Evolutionary conservation across 192 early-diverging fungal species (phyloP).

Genomic region (Umbelopsis ramanniana): DNA sequence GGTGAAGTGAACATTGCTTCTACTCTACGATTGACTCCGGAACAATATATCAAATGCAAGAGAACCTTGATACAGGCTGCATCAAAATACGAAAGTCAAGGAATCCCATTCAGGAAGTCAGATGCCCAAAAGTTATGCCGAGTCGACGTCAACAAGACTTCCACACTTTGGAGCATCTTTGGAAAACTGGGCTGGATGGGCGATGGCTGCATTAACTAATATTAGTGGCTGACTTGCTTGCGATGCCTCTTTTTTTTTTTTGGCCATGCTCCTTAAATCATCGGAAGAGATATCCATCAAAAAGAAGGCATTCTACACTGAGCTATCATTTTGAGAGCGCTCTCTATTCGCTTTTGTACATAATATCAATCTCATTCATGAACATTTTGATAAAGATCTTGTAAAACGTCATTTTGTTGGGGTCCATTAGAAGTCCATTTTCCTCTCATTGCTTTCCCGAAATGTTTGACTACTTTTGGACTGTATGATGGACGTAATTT

Average conservation of each 20-base stretch:
- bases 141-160: slow-evolving; percentile 87
- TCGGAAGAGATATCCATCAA: no score
- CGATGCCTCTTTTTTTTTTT: no score
- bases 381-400: slow-evolving; percentile 6
- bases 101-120: slow-evolving; percentile 69
- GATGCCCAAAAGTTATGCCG: slow-evolving; percentile 82
- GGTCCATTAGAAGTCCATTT: no score
- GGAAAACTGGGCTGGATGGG: slow-evolving; percentile 75
- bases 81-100: slow-evolving; percentile 26
- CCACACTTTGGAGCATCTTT: slow-evolving; percentile 79
- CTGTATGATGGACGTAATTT: not conserved
- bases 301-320: not conserved
- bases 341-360: not conserved
- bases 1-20: slow-evolving; percentile 43
- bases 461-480: not conserved
- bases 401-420: not conserved
- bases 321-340: not conserved
- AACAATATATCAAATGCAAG: slow-evolving; percentile 79
- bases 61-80: slow-evolving; percentile 63
- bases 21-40: slow-evolving; percentile 73
- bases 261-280: no score
- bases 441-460: not conserved
- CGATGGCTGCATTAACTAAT: slow-evolving; percentile 32
- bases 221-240: not conserved
- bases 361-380: not conserved